Base-by-base conservation (phyloP, 2,329 filamentous ascomycete species). In the Clonostachys solani region DNA sequence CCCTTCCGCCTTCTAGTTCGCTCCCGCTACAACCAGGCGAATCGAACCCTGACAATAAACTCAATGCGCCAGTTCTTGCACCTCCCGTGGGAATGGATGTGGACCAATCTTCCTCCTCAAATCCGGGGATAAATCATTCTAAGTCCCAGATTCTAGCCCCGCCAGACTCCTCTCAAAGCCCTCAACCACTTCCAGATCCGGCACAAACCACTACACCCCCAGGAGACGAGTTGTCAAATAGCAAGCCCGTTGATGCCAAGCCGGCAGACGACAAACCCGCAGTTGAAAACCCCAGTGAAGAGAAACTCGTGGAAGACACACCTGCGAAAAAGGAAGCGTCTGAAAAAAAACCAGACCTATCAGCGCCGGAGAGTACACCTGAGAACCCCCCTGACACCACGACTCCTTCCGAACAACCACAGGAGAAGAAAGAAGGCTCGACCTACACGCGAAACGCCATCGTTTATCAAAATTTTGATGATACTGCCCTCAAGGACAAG, bases 381-480 rank as follows among this genome's bases (percentile, higher is more conserved):
- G 23, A 29, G 23, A 29, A 29, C 36, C 38, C 49, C 41, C 44
- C 54, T 46, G 19, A 50, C 42, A 19, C 44, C 38, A 50, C 42
- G 40, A 41, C 41, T 33, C 38, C 33, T 46, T 41, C 51, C 45
- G 42, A 52, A 48, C 47, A 54, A 47, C 49, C 50, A 8, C 37
- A 52, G 16, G 54, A 56, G 29, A 46, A 57, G 23, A 54, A 58
- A 35, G 61, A 54, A 6, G 54, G 58, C 4, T 55, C 60, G 16
- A 63, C 57, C 4, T 76, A 83, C 42, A 76, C 80, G 49, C 74
- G 78, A 36, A 77, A 77, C 54, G 74, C 78, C 61, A 79, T 82
- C 50, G 75, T 83, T 43, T 72, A 80, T 33, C 79, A 81, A 46
- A 81, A 80, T 52, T 83, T 83, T 56, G 72, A 83, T 55, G 73